These are phyloP conservation scores for Posidonia australis DNA, from an alignment of 106 monocot genomes.

Conservation along the genomic window DNA sequence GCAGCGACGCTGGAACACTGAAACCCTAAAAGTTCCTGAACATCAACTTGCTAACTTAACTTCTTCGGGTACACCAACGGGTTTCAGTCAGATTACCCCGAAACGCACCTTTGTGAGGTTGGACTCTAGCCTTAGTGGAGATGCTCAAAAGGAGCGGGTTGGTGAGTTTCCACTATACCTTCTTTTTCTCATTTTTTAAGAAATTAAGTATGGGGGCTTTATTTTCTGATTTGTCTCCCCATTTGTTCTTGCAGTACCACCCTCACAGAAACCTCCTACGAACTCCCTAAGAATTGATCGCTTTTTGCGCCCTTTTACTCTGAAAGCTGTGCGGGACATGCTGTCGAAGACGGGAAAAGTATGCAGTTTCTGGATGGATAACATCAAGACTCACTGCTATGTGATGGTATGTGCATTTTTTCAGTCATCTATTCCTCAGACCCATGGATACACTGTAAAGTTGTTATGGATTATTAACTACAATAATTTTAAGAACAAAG, in stretches of 20 bases:
- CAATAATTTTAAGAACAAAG: too few species aligned
- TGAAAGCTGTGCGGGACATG: slow-evolving; percentile 32
- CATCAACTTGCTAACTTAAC: slow-evolving; percentile 25
- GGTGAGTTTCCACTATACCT: slow-evolving; percentile 24
- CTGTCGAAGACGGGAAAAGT: slow-evolving; percentile 35
- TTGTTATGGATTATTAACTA: too few species aligned
- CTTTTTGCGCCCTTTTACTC: slow-evolving; percentile 68
- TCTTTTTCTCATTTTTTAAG: neutral
- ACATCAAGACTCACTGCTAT: slow-evolving; percentile 57
- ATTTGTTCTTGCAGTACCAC: slow-evolving; percentile 39
- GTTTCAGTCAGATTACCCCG: slow-evolving; percentile 22
- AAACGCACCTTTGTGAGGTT: slow-evolving; percentile 38
- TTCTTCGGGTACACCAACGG: slow-evolving; percentile 31
- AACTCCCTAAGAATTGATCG: slow-evolving; percentile 57
- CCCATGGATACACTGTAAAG: neutral
- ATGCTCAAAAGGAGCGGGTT: slow-evolving; percentile 64
- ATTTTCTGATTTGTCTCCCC: neutral
- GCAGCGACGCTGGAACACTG: slow-evolving; percentile 71
- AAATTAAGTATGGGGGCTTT: neutral
- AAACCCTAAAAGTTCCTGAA: slow-evolving; percentile 46
- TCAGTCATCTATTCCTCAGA: neutral
- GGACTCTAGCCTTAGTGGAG: slow-evolving; percentile 41
- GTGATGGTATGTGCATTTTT: slow-evolving; percentile 29
- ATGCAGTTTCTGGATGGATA: slow-evolving; percentile 47
- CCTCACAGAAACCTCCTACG: slow-evolving; percentile 56